Evolutionary conservation across 768 basidiomycete species (phyloP).

Genomic region (Boletales sp.): DNA sequence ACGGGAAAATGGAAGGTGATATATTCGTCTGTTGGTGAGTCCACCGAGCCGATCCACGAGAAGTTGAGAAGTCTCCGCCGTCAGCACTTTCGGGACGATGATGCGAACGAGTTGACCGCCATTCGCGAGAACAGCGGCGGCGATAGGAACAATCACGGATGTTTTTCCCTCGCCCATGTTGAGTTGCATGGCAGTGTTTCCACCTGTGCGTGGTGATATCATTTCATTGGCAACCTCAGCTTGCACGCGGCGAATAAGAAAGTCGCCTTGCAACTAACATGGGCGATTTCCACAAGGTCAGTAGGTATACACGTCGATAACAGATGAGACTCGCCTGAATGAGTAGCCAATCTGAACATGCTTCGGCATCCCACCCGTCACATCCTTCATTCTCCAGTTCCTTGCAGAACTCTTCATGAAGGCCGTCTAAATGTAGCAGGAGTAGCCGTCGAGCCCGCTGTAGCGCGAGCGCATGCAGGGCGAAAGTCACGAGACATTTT

Average conservation of each 20-base stretch:
- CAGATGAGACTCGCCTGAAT: conserved; percentile 9
- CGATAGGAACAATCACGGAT: conserved; percentile 37
- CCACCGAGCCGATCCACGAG: conserved; percentile 29
- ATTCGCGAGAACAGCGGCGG: conserved; percentile 23
- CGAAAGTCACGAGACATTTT: conserved; percentile 26
- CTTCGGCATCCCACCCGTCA: conserved; percentile 13
- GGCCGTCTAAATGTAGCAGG: conserved; percentile 7
- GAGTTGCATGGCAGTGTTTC: conserved; percentile 43
- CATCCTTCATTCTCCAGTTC: conserved; percentile 18
- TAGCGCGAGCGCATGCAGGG: conserved; percentile 23
- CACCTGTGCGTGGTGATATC: conserved; percentile 23
- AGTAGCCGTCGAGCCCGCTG: conserved; percentile 37
- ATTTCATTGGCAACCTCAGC: conserved; percentile 28
- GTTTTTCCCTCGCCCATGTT: conserved; percentile 58
- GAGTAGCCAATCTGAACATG: conserved; percentile 18
- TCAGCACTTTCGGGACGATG: conserved; percentile 31
- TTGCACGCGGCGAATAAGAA: conserved; percentile 29
- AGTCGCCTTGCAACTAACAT: conserved; percentile 26
- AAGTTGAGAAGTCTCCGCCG: conserved; percentile 30
- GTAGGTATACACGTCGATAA: neutral
- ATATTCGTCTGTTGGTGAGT: conserved; percentile 32
- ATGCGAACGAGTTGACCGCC: conserved; percentile 29
- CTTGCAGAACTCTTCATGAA: conserved; percentile 12
- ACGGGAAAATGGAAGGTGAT: conserved; percentile 31
- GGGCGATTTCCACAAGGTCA: neutral